These are phyloP conservation scores for Stramenopiles sp. DNA, from an alignment of 352 stramenopile genomes.

Conservation along the genomic window DNA sequence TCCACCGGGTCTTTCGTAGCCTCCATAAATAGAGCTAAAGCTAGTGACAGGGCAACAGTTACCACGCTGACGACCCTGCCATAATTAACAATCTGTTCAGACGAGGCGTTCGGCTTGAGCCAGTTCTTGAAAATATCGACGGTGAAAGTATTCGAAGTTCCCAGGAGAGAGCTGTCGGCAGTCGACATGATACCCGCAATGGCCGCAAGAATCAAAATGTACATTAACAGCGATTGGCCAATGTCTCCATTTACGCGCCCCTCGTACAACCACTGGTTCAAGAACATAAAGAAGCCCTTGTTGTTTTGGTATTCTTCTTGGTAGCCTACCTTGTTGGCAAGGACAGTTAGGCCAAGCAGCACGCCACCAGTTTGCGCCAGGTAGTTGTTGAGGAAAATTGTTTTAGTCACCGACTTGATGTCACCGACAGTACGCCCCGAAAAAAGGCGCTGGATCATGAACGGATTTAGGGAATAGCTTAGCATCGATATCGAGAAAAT, in stretches of 20 bases:
- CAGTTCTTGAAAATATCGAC: background rate
- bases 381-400: background rate
- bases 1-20: background rate
- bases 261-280: background rate
- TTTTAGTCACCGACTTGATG: background rate
- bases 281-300: background rate
- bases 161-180: background rate
- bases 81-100: background rate
- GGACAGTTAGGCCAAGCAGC: background rate
- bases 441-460: background rate
- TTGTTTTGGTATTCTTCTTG: background rate
- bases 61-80: background rate
- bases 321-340: background rate
- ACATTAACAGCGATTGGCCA: background rate
- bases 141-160: background rate
- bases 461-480: background rate
- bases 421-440: background rate
- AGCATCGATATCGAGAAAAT: background rate
- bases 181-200: slow-evolving; percentile 5
- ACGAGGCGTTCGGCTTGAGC: background rate
- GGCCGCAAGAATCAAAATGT: background rate
- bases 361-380: background rate
- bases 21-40: background rate
- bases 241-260: too few relatives aligned
- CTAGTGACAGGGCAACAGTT: background rate